These are phyloP conservation scores for Aphanomyces cochlioides DNA, from an alignment of 352 stramenopile genomes.

Conservation along the genomic window DNA sequence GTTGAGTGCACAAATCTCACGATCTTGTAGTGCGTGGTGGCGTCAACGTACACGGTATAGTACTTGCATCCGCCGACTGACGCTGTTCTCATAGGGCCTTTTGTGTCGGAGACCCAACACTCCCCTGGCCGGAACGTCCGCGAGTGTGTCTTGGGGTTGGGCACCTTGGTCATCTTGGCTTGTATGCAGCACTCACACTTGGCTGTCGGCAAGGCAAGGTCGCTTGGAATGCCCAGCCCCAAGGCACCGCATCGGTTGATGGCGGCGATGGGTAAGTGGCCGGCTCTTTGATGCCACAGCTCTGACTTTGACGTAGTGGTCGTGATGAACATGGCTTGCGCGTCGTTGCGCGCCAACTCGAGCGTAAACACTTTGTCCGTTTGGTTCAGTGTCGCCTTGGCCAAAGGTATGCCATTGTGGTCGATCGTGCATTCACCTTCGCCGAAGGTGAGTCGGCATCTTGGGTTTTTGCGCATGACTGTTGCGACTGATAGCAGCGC, in stretches of 20 bases:
- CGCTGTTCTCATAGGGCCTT: slow-evolving; percentile 14
- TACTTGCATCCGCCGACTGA: slow-evolving; percentile 7
- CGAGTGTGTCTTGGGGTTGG: background rate
- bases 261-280: slow-evolving; percentile 11
- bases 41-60: slow-evolving; percentile 25
- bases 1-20: slow-evolving; percentile 21
- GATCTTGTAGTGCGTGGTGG: background rate
- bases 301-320: background rate
- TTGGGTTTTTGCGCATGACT: background rate
- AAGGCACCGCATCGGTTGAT: background rate
- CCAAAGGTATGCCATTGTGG: slow-evolving; percentile 15
- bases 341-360: background rate
- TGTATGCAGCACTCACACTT: slow-evolving; percentile 13
- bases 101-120: slow-evolving; percentile 24
- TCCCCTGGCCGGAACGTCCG: slow-evolving; percentile 14
- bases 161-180: slow-evolving; percentile 6
- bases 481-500: slow-evolving; percentile 11
- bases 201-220: background rate
- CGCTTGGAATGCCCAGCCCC: background rate
- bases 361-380: background rate
- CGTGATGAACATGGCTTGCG: background rate
- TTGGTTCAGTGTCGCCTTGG: background rate
- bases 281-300: slow-evolving; percentile 6
- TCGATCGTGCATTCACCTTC: slow-evolving; percentile 25
- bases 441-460: slow-evolving; percentile 8